These are phyloP conservation scores for Chytridium lagenaria DNA, from an alignment of 371 early-diverging fungal genomes.

Conservation along the genomic window DNA sequence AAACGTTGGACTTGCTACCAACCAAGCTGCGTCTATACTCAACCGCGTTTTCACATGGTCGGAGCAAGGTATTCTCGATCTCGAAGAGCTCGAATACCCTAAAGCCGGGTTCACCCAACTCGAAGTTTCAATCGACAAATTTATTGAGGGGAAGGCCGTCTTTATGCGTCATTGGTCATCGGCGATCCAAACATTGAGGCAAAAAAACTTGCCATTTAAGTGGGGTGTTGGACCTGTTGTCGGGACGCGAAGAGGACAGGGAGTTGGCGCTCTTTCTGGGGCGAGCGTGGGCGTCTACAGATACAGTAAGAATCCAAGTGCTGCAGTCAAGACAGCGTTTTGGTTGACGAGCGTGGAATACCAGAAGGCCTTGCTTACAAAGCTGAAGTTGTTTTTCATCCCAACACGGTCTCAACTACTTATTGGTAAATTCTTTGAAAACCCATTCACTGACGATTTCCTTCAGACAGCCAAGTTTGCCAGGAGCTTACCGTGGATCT, in stretches of 20 bases:
- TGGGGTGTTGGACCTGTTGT: conserved; percentile 47
- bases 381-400: neutral
- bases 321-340: conserved; percentile 40
- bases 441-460: neutral
- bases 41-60: conserved; percentile 37
- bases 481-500: conserved; percentile 11
- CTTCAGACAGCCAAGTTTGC: conserved; percentile 31
- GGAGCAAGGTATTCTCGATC: conserved; percentile 34
- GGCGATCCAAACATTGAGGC: conserved; percentile 9
- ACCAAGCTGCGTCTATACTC: conserved; percentile 34
- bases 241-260: conserved; percentile 31
- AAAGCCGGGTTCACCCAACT: neutral
- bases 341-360: conserved; percentile 36
- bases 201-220: conserved; percentile 15
- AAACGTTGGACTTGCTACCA: conserved; percentile 35
- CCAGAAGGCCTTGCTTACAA: conserved; percentile 30
- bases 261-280: conserved; percentile 38
- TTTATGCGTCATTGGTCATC: conserved; percentile 42
- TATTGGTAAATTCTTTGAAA: neutral
- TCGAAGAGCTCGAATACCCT: conserved; percentile 29
- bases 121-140: conserved; percentile 29
- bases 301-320: conserved; percentile 39
- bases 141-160: conserved; percentile 27
- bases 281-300: conserved; percentile 43
- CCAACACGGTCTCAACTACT: conserved; percentile 9